Evolutionary conservation across 495 filamentous ascomycete genomes (phyloP).

Genomic region (Chlorociboria aeruginascens): DNA sequence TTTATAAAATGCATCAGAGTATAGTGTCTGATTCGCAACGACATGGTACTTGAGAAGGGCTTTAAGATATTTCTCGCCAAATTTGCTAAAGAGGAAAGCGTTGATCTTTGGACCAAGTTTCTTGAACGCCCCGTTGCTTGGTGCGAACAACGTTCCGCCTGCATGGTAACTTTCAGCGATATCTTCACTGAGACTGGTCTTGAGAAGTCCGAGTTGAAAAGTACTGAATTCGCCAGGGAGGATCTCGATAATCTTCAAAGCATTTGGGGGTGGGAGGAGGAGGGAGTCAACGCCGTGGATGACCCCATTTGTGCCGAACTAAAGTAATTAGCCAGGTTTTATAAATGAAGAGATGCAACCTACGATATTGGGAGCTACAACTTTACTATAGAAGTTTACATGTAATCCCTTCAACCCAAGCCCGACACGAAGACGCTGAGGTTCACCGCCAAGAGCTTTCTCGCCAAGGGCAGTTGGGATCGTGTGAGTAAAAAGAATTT

Average conservation of each 20-base stretch:
- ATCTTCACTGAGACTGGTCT: slow-evolving; percentile 48
- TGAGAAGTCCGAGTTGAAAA: slow-evolving; percentile 54
- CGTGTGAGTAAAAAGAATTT: slow-evolving; percentile 50
- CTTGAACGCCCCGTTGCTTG: slow-evolving; percentile 62
- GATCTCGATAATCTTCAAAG: slow-evolving; percentile 46
- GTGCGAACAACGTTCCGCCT: slow-evolving; percentile 64
- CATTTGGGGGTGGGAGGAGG: slow-evolving; percentile 59
- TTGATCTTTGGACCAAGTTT: slow-evolving; percentile 57
- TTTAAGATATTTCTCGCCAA: slow-evolving; percentile 56
- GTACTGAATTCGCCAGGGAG: slow-evolving; percentile 68
- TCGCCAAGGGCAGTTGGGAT: slow-evolving; percentile 53
- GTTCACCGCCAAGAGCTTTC: slow-evolving; percentile 30
- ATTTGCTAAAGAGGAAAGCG: slow-evolving; percentile 65
- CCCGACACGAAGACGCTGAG: slow-evolving; percentile 57
- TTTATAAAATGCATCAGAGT: slow-evolving; percentile 67
- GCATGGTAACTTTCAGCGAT: slow-evolving; percentile 27
- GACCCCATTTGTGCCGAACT: slow-evolving; percentile 60
- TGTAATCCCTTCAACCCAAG: slow-evolving; percentile 42
- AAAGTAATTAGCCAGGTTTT: not conserved
- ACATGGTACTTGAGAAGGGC: slow-evolving; percentile 70
- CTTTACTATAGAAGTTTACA: slow-evolving; percentile 60
- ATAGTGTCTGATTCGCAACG: slow-evolving; percentile 61
- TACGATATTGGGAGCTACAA: slow-evolving; percentile 58
- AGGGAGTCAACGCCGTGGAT: slow-evolving; percentile 64
- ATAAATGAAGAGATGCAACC: slow-evolving; percentile 8